Conservation (phyloP, 2,329 filamentous ascomycete genomes). For the Ophiostoma ulmi region DNA sequence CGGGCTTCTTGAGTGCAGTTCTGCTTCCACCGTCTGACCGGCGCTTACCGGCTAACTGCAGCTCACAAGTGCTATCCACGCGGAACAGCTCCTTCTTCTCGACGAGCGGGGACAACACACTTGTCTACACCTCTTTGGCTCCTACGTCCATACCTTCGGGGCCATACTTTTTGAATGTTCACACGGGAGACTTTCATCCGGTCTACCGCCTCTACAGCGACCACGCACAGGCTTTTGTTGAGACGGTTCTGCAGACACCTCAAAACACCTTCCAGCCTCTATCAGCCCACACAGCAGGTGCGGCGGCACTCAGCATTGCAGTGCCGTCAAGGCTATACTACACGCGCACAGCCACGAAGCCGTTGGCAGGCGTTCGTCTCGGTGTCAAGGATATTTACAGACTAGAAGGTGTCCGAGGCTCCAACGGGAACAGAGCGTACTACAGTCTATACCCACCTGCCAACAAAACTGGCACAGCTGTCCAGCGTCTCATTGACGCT, state of each 20-base stretch:
- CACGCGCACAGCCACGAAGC: not conserved
- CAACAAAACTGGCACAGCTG: not conserved
- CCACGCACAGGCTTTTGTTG: not conserved
- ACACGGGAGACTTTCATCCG: not conserved
- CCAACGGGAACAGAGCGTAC: slow-evolving; percentile 1
- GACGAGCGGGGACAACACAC: not conserved
- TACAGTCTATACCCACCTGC: not conserved
- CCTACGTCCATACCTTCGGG: not conserved
- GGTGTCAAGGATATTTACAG: not conserved
- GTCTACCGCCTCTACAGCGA: not conserved
- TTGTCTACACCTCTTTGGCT: not conserved
- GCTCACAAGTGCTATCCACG: not conserved
- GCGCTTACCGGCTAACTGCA: not conserved
- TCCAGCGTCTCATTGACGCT: not conserved
- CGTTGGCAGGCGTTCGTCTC: not conserved
- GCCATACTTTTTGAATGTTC: not conserved
- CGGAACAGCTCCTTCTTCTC: not conserved
- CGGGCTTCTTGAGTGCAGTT: not conserved
- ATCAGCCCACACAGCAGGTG: not conserved
- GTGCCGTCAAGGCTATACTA: not conserved
- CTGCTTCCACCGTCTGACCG: not conserved
- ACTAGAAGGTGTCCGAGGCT: not conserved
- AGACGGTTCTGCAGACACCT: slow-evolving; percentile 4
- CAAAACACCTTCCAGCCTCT: not conserved
- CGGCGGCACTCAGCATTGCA: not conserved